phyloP scores from a whole-genome alignment of 352 stramenopile species.

The Pythium coloratum region DNA sequence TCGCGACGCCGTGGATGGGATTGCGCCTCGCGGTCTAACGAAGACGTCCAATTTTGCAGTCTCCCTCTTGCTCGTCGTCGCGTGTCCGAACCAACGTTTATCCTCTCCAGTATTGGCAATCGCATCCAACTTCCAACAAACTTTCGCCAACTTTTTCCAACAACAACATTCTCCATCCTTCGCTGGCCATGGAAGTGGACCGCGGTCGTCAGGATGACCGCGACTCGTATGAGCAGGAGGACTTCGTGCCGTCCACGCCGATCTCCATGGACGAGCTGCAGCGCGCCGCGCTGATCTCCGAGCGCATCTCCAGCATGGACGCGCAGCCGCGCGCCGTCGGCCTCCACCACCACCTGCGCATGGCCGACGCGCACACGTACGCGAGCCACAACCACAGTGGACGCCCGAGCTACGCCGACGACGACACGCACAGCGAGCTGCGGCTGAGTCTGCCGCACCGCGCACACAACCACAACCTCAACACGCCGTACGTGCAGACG shows the following conservation, averaged over 20 bases:
- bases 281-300: slow-evolving; percentile 29
- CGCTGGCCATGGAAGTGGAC: background rate
- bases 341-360: slow-evolving; percentile 20
- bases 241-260: slow-evolving; percentile 25
- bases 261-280: slow-evolving; percentile 28
- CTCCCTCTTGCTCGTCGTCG: background rate
- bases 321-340: slow-evolving; percentile 23
- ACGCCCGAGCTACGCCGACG: slow-evolving; percentile 1
- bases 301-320: slow-evolving; percentile 27
- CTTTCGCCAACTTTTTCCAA: background rate
- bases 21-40: background rate
- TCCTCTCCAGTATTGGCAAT: background rate
- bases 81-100: background rate
- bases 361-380: slow-evolving; percentile 11
- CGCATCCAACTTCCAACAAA: background rate
- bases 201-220: background rate
- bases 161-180: background rate
- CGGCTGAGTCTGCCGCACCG: background rate
- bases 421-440: background rate
- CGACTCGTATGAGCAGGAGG: slow-evolving; percentile 21
- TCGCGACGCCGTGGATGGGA: slow-evolving; percentile 2
- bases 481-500: slow-evolving; percentile 23
- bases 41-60: background rate
- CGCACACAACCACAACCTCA: slow-evolving; percentile 24
- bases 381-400: slow-evolving; percentile 14